Base-by-base conservation (phyloP, 192 early-diverging fungal genomes). In the Coemansia sp. region DNA sequence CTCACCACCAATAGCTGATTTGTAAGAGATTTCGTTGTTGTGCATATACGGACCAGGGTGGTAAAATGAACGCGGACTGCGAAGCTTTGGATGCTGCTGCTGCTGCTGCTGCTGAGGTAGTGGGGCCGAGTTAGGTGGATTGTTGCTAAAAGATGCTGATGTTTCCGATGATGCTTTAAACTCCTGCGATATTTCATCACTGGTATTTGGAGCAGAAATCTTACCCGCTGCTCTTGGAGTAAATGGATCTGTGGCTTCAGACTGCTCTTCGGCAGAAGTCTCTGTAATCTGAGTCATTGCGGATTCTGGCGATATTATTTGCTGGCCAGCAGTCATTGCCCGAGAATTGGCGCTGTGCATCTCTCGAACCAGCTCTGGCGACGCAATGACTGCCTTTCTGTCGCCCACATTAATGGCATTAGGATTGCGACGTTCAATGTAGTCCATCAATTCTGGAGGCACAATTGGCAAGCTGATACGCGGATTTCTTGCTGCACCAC, bases 381-480 rank as follows among this genome's bases (percentile, higher is more conserved):
- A 65, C 28, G 67, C 73, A 21, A 77, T 40, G 5, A 63, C n/a
- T 11, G 73, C 63, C 13, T 33, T 26, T 8, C 31, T 28, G 1
- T 30, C 21, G 11, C 67, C 65, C 31, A 77, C 67, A 15, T 6
- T 31, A 23, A 77, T 56, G 2, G 73, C 73, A 0, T 33, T 51
- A 4, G 73, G 73, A 16, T 77, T 69, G 59, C 73, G 63, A 41
- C 35, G 56, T n/a, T 77, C 59, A 16, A 77, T 59, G 35, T 69
- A 70, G 11, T 77, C 67, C 8, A 77, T 28, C 67, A 77, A 64
- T 42, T 77, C 73, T 0, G 59, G 73, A 26, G 73, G 73, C 12
- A 77, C 67, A 30, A 77, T 77, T 0, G 73, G 73, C 44, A 65
- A 59, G 19, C 73, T 63, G 44, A 77, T 77, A 1, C 52, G 58